A percentile compares a stretch with the other conserved stretches of the same genome.
These are phyloP conservation scores for Psilocybe azurescens DNA, from an alignment of 768 basidiomycete species.

Conservation along the genomic window DNA sequence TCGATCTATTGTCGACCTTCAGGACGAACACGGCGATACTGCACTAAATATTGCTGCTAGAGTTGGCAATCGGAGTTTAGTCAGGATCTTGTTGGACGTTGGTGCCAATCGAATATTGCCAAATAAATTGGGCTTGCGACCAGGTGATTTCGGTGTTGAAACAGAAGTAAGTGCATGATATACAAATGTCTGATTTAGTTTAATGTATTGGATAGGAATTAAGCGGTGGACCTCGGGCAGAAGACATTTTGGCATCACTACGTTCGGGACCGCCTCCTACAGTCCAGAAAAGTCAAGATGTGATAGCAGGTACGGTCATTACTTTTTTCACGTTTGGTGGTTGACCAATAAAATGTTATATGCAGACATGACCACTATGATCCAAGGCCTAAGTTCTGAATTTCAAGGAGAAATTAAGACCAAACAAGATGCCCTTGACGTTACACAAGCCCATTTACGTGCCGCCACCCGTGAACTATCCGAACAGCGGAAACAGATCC, in stretches of 20 bases:
- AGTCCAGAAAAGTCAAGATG: conserved; percentile 87
- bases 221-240: conserved; percentile 70
- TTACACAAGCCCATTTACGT: conserved; percentile 85
- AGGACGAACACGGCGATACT: conserved; percentile 96
- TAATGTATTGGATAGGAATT: conserved; percentile 55
- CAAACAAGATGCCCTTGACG: conserved; percentile 88
- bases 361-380: conserved; percentile 84
- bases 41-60: conserved; percentile 94
- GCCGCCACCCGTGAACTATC: conserved; percentile 90
- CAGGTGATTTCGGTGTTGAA: conserved; percentile 95
- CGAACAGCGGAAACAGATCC: conserved; percentile 87
- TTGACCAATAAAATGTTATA: background rate
- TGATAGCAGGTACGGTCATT: conserved; percentile 65
- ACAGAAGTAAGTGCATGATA: conserved; percentile 65
- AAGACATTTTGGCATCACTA: conserved; percentile 79
- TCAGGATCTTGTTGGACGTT: conserved; percentile 86
- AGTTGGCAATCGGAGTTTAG: conserved; percentile 88
- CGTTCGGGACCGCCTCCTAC: conserved; percentile 78
- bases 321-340: no score
- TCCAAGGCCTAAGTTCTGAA: conserved; percentile 77
- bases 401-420: conserved; percentile 84
- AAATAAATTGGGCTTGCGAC: conserved; percentile 92
- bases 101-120: conserved; percentile 88
- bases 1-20: conserved; percentile 82
- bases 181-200: background rate